Evolutionary conservation across 257 asterid genomes (phyloP).

Genomic region (Asclepias syriaca): DNA sequence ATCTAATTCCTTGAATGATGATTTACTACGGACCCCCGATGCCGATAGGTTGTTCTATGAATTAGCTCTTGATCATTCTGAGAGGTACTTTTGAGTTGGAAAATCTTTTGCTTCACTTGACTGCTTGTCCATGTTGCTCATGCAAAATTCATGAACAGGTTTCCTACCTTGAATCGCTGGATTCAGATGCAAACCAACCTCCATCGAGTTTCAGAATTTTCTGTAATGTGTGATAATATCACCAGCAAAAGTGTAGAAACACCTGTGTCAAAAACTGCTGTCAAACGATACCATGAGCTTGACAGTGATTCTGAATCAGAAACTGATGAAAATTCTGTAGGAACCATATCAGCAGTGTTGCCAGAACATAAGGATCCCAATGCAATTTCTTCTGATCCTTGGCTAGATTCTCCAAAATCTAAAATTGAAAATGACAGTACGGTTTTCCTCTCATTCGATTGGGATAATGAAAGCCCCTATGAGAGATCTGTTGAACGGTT

Average conservation of each 20-base stretch:
- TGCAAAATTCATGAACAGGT: constrained; percentile 45
- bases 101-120: constrained; percentile 7
- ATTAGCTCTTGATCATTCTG: constrained; percentile 94
- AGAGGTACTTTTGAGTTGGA: constrained; percentile 61
- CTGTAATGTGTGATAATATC: constrained; percentile 66
- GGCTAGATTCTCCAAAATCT: constrained; percentile 59
- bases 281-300: constrained; percentile 79
- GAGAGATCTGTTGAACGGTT: constrained; percentile 93
- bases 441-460: constrained; percentile 83
- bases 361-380: constrained; percentile 56
- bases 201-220: constrained; percentile 91
- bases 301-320: constrained; percentile 90
- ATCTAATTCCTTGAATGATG: constrained; percentile 62
- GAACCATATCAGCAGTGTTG: constrained; percentile 35
- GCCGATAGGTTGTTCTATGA: constrained; percentile 77
- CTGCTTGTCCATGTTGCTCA: constrained; percentile 17
- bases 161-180: constrained; percentile 96
- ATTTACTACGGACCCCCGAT: constrained; percentile 55
- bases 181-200: constrained; percentile 96
- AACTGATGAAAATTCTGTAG: constrained; percentile 60
- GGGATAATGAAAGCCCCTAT: constrained; percentile 92
- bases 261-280: constrained; percentile 44
- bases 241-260: constrained; percentile 39
- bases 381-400: constrained; percentile 40
- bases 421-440: constrained; percentile 45